Base-by-base conservation (phyloP, 257 asterid genomes). In the Buddleja alternifolia region DNA sequence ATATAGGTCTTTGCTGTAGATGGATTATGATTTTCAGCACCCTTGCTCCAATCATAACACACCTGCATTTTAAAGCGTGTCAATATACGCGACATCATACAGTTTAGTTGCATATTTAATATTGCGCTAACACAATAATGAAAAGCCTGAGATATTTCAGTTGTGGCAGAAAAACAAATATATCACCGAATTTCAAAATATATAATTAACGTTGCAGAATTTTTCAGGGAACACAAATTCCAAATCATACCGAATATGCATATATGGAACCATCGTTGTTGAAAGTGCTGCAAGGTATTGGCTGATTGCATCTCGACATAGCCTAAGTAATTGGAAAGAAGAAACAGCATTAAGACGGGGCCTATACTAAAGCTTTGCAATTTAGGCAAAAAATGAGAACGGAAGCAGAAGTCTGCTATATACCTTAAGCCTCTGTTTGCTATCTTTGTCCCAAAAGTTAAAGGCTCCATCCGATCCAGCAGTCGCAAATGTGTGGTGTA, bases 11-110 rank as follows among this genome's bases (percentile, higher is more conserved):
- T 93, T 54, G 97, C 96, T 41, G 88, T 85, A 24, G 95, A 77
- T 46, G 99, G 99, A 74, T 90, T 93, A 72, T 90, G 96, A 69
- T 93, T 93, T 78, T 93, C 98, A 46, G 98, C 98, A 56, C 97
- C 98, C 87, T 93, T 93, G 88, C 97, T 83, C 99, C 99, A 93
- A 79, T 93, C 99, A 66, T 90, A 87, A 62, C 99, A 90, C 37
- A 88, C 96, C 97, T 90, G 73, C 62, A 62, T 29, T 24, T 32
- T 48, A 59, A 21, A 60, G 9, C 70, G n/a, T 42, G 34, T n/a
- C n/a, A n/a, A n/a, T n/a, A n/a, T n/a, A n/a, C n/a, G n/a, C n/a
- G n/a, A n/a, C n/a, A n/a, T n/a, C n/a, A n/a, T n/a, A n/a, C n/a
- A n/a, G n/a, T n/a, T n/a, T n/a, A n/a, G n/a, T n/a, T n/a, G n/a